These are phyloP conservation scores for Triticum monococcum DNA, from an alignment of 176 grass and related monocot genomes.

Conservation along the genomic window DNA sequence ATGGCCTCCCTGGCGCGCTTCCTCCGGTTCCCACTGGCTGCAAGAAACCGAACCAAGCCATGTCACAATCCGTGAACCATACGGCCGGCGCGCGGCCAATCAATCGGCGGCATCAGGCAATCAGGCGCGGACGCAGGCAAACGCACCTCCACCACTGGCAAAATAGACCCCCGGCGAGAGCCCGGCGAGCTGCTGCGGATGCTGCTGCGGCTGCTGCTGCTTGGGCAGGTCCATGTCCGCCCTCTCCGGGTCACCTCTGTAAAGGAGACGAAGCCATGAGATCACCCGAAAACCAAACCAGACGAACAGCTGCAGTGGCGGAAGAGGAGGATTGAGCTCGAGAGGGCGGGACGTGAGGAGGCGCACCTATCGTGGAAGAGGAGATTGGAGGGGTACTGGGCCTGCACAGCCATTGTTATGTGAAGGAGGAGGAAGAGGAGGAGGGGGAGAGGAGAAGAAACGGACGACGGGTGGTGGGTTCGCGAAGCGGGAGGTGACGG, in stretches of 20 bases:
- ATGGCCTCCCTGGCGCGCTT: constrained; percentile 46
- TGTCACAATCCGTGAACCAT: constrained; percentile 28
- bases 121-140: not conserved
- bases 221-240: constrained; percentile 55
- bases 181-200: constrained; percentile 18
- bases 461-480: constrained; percentile 39
- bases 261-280: constrained; percentile 36
- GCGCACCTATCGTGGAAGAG: constrained; percentile 65
- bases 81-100: not conserved
- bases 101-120: too few species aligned
- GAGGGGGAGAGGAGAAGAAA: constrained; percentile 31
- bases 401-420: constrained; percentile 69
- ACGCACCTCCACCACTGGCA: constrained; percentile 49
- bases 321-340: not conserved
- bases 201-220: not conserved
- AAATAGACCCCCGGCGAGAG: constrained; percentile 38
- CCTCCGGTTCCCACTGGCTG: constrained; percentile 46
- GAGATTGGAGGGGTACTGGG: constrained; percentile 59
- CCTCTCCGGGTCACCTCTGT: constrained; percentile 62
- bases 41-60: constrained; percentile 32
- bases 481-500: constrained; percentile 42
- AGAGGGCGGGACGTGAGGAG: not conserved
- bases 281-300: not conserved
- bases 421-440: not conserved
- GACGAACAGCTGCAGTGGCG: not conserved